Evolutionary conservation across 116 monocot species (phyloP).

Genomic region (Phalaenopsis hybrid): DNA sequence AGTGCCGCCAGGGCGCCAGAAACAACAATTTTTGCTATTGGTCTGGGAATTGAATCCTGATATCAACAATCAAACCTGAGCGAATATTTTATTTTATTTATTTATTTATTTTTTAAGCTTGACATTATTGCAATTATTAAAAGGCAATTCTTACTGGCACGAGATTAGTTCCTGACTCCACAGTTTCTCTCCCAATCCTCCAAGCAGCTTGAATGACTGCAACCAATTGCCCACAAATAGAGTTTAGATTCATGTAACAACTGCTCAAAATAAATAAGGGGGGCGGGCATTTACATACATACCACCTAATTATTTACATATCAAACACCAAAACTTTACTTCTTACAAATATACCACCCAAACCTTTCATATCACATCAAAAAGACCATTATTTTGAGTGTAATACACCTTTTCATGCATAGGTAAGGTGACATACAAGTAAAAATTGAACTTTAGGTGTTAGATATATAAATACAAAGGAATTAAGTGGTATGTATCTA

Average conservation of each 20-base stretch:
- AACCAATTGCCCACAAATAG: not conserved
- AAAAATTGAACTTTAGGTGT: too few relatives aligned
- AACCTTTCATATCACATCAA: too few relatives aligned
- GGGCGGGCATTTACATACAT: too few relatives aligned
- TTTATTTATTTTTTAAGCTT: not conserved
- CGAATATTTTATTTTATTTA: not conserved
- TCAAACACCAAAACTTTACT: too few relatives aligned
- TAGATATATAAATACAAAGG: too few relatives aligned
- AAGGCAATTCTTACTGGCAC: conserved; percentile 53
- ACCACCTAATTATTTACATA: too few relatives aligned
- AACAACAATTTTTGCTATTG: conserved; percentile 66
- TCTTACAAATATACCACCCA: too few relatives aligned
- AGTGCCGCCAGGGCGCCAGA: conserved; percentile 32
- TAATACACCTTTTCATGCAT: too few relatives aligned
- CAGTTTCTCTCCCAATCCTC: conserved; percentile 65
- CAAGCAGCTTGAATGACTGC: conserved; percentile 57
- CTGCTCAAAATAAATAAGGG: not conserved
- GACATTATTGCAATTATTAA: not conserved
- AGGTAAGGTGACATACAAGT: too few relatives aligned
- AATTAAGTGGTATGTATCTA: too few relatives aligned
- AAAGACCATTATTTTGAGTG: too few relatives aligned
- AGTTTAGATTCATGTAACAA: not conserved
- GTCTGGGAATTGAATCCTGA: conserved; percentile 73
- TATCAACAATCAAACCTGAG: conserved; percentile 6
- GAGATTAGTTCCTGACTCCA: conserved; percentile 70